Evolutionary conservation across 768 basidiomycete species (phyloP), one percentile per base, ranked within the genome.

Genomic region (Candolleomyces efflorescens): DNA sequence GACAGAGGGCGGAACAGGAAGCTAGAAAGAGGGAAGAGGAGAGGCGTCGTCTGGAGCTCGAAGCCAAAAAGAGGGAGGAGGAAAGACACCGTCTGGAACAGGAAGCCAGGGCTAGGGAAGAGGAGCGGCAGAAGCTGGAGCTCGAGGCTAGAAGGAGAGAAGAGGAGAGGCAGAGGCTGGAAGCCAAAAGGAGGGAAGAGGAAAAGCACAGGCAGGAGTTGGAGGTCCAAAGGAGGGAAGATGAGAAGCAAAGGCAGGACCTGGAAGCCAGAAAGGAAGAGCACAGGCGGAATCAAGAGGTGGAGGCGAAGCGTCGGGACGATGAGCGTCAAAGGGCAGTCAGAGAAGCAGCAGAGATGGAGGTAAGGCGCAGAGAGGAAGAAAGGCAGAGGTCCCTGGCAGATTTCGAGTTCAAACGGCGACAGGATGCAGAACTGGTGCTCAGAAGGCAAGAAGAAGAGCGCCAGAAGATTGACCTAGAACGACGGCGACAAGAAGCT

Each of bases 371-470:
- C 20, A 15, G 41, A 20, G 41, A 44, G 41, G 41, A 44, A 12
- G 41, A 44, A 20, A 44, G 41, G 13, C 41, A 27, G 9, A 27
- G 27, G 27, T 27, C 27, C 3, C 27, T 9, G 39, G 44, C 43
- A 23, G 39, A 71, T 73, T 62, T 70, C 70, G 3, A 80, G 82
- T 64, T 79, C 78, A 26, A 78, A 77, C 50, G 73, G 63, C 65
- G 54, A 27, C 27, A 27, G 67, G 67, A 43, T 9, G 43, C 46
- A n/a, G 32, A 38, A 15, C 24, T 20, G 27, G 46, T 48, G 37
- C 38, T 45, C 36, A 37, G 23, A 23, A 18, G 36, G 20, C 55
- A 37, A 26, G 37, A 56, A 49, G 27, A 32, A 6, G 24, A 32
- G 50, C 50, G 50, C 24, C 50, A 27, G 27, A 27, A 27, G 27